Conservation (phyloP, 2,329 filamentous ascomycete species). For the Botryotinia globosa region DNA sequence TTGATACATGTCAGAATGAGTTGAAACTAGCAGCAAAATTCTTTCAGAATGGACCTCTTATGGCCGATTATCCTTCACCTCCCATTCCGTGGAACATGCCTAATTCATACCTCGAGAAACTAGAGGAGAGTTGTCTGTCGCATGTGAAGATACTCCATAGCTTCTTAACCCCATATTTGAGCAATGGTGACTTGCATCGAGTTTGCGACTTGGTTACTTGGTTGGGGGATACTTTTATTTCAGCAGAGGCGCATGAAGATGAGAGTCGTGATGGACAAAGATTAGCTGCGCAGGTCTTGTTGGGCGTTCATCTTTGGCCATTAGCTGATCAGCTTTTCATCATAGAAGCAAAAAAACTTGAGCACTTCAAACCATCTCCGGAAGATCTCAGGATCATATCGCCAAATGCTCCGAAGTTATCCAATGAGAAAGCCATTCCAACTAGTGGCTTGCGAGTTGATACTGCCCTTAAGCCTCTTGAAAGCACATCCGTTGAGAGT, state of each 20-base stretch:
- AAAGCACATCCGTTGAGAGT: slow-evolving; percentile 54
- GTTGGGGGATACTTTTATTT: slow-evolving; percentile 36
- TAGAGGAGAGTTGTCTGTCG: slow-evolving; percentile 34
- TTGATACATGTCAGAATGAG: slow-evolving; percentile 39
- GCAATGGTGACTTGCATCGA: slow-evolving; percentile 32
- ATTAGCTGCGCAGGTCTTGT: slow-evolving; percentile 31
- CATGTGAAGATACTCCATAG: slow-evolving; percentile 34
- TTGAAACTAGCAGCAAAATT: slow-evolving; percentile 33
- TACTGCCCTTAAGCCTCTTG: slow-evolving; percentile 40
- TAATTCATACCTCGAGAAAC: slow-evolving; percentile 31
- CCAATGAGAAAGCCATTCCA: slow-evolving; percentile 1
- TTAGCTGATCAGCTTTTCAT: slow-evolving; percentile 36
- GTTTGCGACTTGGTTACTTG: slow-evolving; percentile 35
- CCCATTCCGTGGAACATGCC: slow-evolving; percentile 30
- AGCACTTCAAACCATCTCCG: slow-evolving; percentile 34
- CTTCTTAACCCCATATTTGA: slow-evolving; percentile 33
- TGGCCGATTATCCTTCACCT: slow-evolving; percentile 28
- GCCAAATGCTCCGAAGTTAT: not conserved
- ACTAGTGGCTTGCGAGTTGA: slow-evolving; percentile 17
- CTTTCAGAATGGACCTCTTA: slow-evolving; percentile 35
- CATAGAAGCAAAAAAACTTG: slow-evolving; percentile 35
- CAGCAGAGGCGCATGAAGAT: slow-evolving; percentile 30
- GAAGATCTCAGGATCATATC: slow-evolving; percentile 31
- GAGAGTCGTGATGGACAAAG: slow-evolving; percentile 33
- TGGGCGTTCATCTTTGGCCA: slow-evolving; percentile 37